A percentile compares a stretch with the other conserved stretches of the same genome.
Conservation (phyloP, 78 protist species). For the slime mould (Dictyostelium discoideum) region DNA sequence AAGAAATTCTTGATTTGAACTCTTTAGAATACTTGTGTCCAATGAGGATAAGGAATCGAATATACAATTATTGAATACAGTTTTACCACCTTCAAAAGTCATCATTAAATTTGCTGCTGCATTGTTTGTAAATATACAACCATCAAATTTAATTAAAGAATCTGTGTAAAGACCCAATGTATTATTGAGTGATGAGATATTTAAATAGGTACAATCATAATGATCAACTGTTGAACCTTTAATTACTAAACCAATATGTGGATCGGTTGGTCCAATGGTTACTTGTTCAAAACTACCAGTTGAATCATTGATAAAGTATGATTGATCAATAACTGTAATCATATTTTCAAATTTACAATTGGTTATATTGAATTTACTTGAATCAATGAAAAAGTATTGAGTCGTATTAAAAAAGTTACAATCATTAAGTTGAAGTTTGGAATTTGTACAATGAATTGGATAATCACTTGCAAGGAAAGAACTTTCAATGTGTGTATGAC, state of each 20-base stretch:
- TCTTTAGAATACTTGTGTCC: not conserved
- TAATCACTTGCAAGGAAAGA: conserved; percentile 13
- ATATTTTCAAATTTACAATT: not conserved
- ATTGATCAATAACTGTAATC: not conserved
- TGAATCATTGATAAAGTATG: not conserved
- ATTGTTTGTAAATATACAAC: not conserved
- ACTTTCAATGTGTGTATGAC: not conserved
- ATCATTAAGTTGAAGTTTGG: not conserved
- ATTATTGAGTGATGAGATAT: not conserved
- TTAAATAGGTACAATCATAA: not conserved
- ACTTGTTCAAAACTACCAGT: not conserved
- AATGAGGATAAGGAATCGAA: not conserved
- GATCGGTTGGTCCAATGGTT: not conserved
- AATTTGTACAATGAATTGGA: not conserved
- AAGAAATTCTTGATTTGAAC: not conserved
- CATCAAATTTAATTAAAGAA: not conserved
- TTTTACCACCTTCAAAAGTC: not conserved
- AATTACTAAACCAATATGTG: conserved; percentile 11
- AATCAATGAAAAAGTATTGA: not conserved
- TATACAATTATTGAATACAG: not conserved
- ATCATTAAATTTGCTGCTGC: conserved; percentile 10
- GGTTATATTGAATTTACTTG: not conserved
- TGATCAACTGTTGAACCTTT: not conserved
- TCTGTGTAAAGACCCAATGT: not conserved
- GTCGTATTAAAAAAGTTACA: not conserved